Evolutionary conservation across 495 filamentous ascomycete species (phyloP).

Genomic region (Podospora bellae-mahoneyi): DNA sequence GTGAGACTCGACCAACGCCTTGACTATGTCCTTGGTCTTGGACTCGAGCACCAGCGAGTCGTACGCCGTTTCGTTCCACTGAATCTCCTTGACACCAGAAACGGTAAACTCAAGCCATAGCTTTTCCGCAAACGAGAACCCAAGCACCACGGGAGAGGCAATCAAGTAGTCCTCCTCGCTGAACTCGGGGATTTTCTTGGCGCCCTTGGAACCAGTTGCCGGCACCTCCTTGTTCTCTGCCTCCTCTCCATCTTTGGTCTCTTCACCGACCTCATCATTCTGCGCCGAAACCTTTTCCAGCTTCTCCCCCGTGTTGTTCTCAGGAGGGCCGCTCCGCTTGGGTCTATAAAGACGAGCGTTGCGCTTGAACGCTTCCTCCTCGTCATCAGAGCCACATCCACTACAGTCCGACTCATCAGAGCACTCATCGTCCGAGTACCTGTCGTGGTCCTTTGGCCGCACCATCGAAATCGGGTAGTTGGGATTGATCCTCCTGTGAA

Average conservation of each 20-base stretch:
- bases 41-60: slow-evolving; percentile 30
- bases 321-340: slow-evolving; percentile 43
- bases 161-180: slow-evolving; percentile 84
- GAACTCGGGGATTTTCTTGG: slow-evolving; percentile 53
- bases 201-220: slow-evolving; percentile 33
- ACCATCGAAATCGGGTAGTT: slow-evolving; percentile 83
- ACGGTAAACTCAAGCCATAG: slow-evolving; percentile 89
- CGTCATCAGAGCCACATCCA: slow-evolving; percentile 43
- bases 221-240: slow-evolving; percentile 41
- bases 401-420: slow-evolving; percentile 53
- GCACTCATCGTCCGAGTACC: slow-evolving; percentile 57
- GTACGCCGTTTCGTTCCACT: slow-evolving; percentile 34
- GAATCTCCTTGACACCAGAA: slow-evolving; percentile 60
- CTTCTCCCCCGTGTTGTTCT: slow-evolving; percentile 57
- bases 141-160: slow-evolving; percentile 86
- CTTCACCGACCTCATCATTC: slow-evolving; percentile 13
- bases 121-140: slow-evolving; percentile 89
- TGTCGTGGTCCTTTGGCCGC: slow-evolving; percentile 70
- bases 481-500: slow-evolving; percentile 81
- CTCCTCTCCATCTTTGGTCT: slow-evolving; percentile 37
- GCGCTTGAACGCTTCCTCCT: slow-evolving; percentile 15
- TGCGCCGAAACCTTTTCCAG: slow-evolving; percentile 54
- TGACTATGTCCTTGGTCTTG: slow-evolving; percentile 34
- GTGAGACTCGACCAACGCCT: slow-evolving; percentile 50
- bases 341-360: not conserved